A percentile compares a stretch with the other conserved stretches of the same genome.
These are phyloP conservation scores for Leptomonas pyrrhocoris DNA, from an alignment of 208 protist genomes.

Conservation along the genomic window DNA sequence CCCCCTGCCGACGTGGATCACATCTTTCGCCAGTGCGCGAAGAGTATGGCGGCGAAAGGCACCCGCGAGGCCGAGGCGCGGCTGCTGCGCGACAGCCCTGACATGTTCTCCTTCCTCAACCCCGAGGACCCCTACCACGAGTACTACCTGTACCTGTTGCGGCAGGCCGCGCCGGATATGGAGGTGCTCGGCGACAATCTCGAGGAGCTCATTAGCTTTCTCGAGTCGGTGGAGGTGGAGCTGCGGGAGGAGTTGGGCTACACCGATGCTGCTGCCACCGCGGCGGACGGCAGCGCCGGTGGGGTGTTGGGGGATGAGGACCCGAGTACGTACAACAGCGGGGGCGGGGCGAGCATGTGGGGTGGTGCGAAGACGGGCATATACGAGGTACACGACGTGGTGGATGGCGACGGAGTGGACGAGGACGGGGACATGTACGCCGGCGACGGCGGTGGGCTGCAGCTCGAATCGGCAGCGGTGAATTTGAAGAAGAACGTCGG, in stretches of 20 bases:
- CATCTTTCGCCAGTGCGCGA: slow-evolving; percentile 63
- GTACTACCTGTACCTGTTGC: slow-evolving; percentile 88
- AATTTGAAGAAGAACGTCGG: slow-evolving; percentile 44
- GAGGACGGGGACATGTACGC: slow-evolving; percentile 47
- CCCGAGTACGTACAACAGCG: neutral
- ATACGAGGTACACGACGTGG: slow-evolving; percentile 25
- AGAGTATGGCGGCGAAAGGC: slow-evolving; percentile 59
- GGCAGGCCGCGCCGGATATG: slow-evolving; percentile 72
- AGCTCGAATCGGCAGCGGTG: slow-evolving; percentile 73
- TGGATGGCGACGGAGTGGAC: slow-evolving; percentile 38
- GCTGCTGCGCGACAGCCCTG: slow-evolving; percentile 74
- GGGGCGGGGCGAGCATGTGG: slow-evolving; percentile 20
- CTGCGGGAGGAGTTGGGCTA: slow-evolving; percentile 64
- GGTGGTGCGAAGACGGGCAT: neutral
- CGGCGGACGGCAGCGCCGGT: slow-evolving; percentile 12
- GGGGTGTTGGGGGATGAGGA: slow-evolving; percentile 43
- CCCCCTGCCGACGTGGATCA: slow-evolving; percentile 70
- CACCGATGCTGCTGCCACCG: slow-evolving; percentile 3
- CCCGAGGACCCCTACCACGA: slow-evolving; percentile 85
- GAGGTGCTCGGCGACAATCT: slow-evolving; percentile 86
- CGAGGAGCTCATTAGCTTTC: slow-evolving; percentile 78
- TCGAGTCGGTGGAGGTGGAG: slow-evolving; percentile 71
- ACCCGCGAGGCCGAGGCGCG: slow-evolving; percentile 73
- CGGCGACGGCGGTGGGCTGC: slow-evolving; percentile 50
- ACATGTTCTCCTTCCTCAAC: slow-evolving; percentile 83